Base-by-base conservation (phyloP, 2,329 filamentous ascomycete species). In the Penicillium sp. region DNA sequence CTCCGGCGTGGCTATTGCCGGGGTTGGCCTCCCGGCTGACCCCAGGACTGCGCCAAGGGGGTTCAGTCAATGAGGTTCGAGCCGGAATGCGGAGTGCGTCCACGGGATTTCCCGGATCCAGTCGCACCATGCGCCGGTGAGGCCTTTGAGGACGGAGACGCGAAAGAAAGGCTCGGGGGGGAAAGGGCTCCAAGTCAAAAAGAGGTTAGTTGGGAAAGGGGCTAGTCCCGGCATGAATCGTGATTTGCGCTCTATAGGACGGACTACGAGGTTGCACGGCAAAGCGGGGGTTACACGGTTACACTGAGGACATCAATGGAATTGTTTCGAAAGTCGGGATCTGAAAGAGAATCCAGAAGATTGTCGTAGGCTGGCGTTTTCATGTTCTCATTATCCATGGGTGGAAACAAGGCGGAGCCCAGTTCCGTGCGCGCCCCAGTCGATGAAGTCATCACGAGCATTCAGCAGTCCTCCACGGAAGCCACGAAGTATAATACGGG, bases 361-460 rank as follows among this genome's bases (percentile, higher is more conserved):
- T 1, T n/a, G n/a, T n/a, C n/a, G n/a, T n/a, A 38, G 2, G 25
- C 27, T n/a, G 30, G 11, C 3, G 40, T n/a, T 24, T 7, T 28
- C 18, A 46, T 31, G 39, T 46, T 46, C 53, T 47, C 39, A 55
- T 58, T 53, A 27, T 44, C 48, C 48, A 54, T 56, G 24, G 33
- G 46, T 45, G 31, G 25, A 27, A 62, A 54, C 61, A 61, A 49
- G 61, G 60, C 60, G 61, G 61, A 60, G 56, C n/a, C 35, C 8
- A 54, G 48, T 58, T 56, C 61, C 61, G 57, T 48, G 38, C 39
- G 46, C 36, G 35, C 24, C 30, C 44, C 39, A 45, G 40, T 60
- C 56, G 46, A 63, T 63, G 61, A 63, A 61, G 60, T 63, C 61
- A 63, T 63, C 48, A 51, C 35, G 41, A 36, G 9, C 35, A 18